Percentiles rank a stretch among this genome's conserved stretches.
Evolutionary conservation across 805 yeast genomes (phyloP).

Genomic region (Spathaspora sp.): DNA sequence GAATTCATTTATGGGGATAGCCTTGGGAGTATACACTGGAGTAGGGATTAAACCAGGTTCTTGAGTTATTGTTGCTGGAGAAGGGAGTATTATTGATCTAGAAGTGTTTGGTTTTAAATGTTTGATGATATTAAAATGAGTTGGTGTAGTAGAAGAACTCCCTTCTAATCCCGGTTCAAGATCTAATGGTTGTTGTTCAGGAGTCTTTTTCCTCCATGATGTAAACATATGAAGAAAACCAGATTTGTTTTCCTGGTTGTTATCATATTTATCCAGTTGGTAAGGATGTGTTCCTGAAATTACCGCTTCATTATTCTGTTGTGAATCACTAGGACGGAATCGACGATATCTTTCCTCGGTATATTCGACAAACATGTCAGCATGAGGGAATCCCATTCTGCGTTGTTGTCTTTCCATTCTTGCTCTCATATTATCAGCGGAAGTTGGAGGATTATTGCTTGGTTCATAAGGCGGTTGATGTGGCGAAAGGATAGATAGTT

Average conservation of each 20-base stretch:
- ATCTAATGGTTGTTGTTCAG: not conserved
- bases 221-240: conserved; percentile 5
- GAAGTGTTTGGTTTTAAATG: conserved; percentile 14
- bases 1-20: conserved; percentile 19
- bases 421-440: not conserved
- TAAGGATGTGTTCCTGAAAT: conserved; percentile 30
- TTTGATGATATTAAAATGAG: not conserved
- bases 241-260: not conserved
- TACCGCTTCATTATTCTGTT: conserved; percentile 23
- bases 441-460: not conserved
- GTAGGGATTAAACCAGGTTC: conserved; percentile 2
- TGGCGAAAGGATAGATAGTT: conserved; percentile 10
- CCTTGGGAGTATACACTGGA: conserved; percentile 18
- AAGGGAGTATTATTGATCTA: conserved; percentile 9
- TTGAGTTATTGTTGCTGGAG: conserved; percentile 1
- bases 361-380: conserved; percentile 17
- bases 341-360: conserved; percentile 29
- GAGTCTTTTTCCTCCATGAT: conserved; percentile 3
- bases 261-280: conserved; percentile 11
- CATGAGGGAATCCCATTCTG: conserved; percentile 6
- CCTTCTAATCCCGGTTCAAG: not conserved
- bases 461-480: conserved; percentile 20
- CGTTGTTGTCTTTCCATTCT: not conserved
- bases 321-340: conserved; percentile 32
- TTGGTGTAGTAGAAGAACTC: not conserved